phyloP scores from a whole-genome alignment of 2,329 filamentous ascomycete species.

The Grosmannia serpens region DNA sequence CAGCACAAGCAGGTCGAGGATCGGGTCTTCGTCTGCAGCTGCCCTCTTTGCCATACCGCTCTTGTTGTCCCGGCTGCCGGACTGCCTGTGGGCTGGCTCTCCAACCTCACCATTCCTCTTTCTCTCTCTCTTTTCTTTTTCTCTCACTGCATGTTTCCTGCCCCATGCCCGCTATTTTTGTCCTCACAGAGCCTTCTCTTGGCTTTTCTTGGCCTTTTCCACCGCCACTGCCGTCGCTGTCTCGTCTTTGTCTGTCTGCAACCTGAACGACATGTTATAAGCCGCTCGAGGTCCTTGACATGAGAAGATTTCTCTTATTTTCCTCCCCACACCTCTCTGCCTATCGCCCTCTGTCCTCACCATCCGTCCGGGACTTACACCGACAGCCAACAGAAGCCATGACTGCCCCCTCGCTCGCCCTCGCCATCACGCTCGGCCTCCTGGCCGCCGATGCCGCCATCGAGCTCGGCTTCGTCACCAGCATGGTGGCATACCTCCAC shows the following conservation, averaged over 20 bases:
- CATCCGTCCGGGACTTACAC: not conserved
- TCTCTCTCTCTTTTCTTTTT: not conserved
- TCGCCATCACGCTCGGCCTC: slow-evolving; percentile 18
- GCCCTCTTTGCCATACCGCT: too few relatives aligned
- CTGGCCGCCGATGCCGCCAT: slow-evolving; percentile 25
- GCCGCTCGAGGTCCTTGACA: too few relatives aligned
- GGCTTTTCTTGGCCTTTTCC: not conserved
- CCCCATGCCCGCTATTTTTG: not conserved
- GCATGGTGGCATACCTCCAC: slow-evolving; percentile 27
- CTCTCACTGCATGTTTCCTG: not conserved
- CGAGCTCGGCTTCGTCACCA: slow-evolving; percentile 26
- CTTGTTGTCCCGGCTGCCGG: too few relatives aligned
- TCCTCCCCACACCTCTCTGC: not conserved
- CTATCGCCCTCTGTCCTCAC: not conserved
- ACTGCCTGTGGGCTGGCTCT: not conserved
- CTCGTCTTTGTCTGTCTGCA: too few relatives aligned
- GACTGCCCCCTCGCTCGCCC: slow-evolving; percentile 5
- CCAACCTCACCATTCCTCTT: not conserved
- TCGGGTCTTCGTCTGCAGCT: too few relatives aligned
- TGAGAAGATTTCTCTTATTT: not conserved
- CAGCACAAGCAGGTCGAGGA: too few relatives aligned
- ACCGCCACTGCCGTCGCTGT: not conserved
- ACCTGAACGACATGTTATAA: too few relatives aligned
- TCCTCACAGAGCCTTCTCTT: not conserved
- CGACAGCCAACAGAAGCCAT: slow-evolving; percentile 2